These are phyloP conservation scores for Scedosporium boydii DNA, from an alignment of 2,329 filamentous ascomycete genomes.

Conservation along the genomic window DNA sequence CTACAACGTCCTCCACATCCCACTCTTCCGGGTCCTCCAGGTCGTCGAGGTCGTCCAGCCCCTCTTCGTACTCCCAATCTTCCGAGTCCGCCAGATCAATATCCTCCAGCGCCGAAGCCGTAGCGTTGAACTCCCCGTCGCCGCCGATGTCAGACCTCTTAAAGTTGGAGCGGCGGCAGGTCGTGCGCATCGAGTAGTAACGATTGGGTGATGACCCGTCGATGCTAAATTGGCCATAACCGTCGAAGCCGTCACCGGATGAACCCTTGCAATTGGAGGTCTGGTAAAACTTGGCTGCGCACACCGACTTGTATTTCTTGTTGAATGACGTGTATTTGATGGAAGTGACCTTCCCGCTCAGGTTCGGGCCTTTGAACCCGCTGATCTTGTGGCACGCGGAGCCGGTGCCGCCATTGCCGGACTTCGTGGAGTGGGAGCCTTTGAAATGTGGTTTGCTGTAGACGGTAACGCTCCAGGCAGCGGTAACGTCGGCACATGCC, in stretches of 20 bases:
- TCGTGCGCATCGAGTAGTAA: not conserved
- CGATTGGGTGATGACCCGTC: not conserved
- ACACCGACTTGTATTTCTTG: not conserved
- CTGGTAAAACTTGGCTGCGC: not conserved
- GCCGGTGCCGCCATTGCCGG: not conserved
- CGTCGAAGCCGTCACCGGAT: not conserved
- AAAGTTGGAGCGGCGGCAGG: not conserved
- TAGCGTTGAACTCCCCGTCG: not conserved
- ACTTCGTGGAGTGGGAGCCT: not conserved
- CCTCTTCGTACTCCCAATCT: not conserved
- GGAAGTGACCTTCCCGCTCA: not conserved
- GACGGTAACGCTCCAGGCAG: not conserved
- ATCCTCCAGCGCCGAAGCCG: not conserved
- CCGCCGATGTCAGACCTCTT: not conserved
- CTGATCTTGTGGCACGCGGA: not conserved
- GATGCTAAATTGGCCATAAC: not conserved
- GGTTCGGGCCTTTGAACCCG: not conserved
- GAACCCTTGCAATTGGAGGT: not conserved
- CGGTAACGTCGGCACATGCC: not conserved
- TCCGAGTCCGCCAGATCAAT: not conserved
- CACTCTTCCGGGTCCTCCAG: not conserved
- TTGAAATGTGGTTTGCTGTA: not conserved
- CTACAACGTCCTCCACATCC: conserved; percentile 7
- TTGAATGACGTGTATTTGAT: not conserved
- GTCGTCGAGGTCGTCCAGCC: not conserved